phyloP scores from a whole-genome alignment of 2,329 filamentous ascomycete genomes.

The Alternaria sp. region DNA sequence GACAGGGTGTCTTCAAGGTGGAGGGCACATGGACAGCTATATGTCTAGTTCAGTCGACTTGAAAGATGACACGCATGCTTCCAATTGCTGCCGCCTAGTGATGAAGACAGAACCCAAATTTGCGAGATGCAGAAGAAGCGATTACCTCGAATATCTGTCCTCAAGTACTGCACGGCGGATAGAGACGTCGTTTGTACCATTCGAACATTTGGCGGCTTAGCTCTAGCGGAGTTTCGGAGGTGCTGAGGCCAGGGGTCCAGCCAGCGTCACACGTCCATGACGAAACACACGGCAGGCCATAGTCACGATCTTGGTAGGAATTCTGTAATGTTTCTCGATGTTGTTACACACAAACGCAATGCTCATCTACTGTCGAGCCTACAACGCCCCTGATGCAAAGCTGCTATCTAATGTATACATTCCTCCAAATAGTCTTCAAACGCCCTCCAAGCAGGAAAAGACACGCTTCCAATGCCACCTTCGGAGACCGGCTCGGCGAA shows the following conservation, averaged over 20 bases:
- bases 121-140: not conserved
- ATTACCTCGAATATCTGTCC: constrained; percentile 7
- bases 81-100: constrained; percentile 17
- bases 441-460: constrained; percentile 25
- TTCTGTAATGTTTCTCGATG: constrained; percentile 11
- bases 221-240: constrained; percentile 25
- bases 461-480: constrained; percentile 17
- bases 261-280: constrained; percentile 8
- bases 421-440: constrained; percentile 22
- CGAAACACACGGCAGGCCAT: not conserved
- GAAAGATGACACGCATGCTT: constrained; percentile 39
- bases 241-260: constrained; percentile 16
- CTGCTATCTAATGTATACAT: constrained; percentile 45
- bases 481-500: constrained; percentile 25
- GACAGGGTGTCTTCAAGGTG: constrained; percentile 30
- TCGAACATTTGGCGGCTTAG: constrained; percentile 17
- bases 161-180: not conserved
- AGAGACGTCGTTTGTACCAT: constrained; percentile 4
- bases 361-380: constrained; percentile 26
- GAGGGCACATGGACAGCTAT: constrained; percentile 37
- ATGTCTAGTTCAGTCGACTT: constrained; percentile 35
- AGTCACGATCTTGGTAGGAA: not conserved
- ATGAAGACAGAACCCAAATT: not conserved
- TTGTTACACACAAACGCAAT: constrained; percentile 23
- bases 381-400: constrained; percentile 43